Evolutionary conservation across 352 stramenopile genomes (phyloP), one percentile per base, ranked within the genome.

Genomic region (Phytophthora kernoviae): DNA sequence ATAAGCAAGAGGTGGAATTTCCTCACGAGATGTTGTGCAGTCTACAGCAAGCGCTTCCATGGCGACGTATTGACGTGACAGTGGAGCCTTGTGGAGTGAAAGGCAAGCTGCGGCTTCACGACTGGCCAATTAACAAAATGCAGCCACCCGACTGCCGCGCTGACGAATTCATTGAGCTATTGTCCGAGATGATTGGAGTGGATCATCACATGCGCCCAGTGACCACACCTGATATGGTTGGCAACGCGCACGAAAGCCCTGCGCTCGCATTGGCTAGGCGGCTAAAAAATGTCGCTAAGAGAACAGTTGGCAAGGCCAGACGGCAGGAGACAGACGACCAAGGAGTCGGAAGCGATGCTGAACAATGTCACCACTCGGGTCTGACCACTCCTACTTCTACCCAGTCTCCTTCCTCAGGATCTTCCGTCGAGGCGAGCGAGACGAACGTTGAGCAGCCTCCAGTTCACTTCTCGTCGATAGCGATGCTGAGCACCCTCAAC

Each of bases 51-150:
- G 63, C 76, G 6, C 56, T 91, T 44, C 61, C 66, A 1, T 91
- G 81, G 81, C 68, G 81, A 42, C 78, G 84, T 5, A 79, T 91
- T 57, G 78, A 91, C 34, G 62, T 91, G 15, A 76, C 79, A 15
- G 80, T 94, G 40, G 69, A 90, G 44, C 78, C 77, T 6, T 69
- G 65, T 18, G 79, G 80, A 5, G 61, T 91, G 41, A 89, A 88
- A 54, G 82, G 80, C 14, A 87, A 90, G 39, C 57, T 89, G 54
- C 76, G 78, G 9, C 71, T 93, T n/a, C 84, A 93, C 47, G 82
- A 90, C 70, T 93, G 84, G 84, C 58, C 78, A 10, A 84, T 91
- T 52, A 86, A 76, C 73, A 91, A 91, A 61, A 88, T 87, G 77
- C 79, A 91, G 51, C 72, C 70, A 33, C 62, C 68, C 6, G 81